Percentiles rank a stretch among this genome's conserved stretches.
Evolutionary conservation across 495 filamentous ascomycete species (phyloP).

Genomic region (Elaphomyces granulatus): DNA sequence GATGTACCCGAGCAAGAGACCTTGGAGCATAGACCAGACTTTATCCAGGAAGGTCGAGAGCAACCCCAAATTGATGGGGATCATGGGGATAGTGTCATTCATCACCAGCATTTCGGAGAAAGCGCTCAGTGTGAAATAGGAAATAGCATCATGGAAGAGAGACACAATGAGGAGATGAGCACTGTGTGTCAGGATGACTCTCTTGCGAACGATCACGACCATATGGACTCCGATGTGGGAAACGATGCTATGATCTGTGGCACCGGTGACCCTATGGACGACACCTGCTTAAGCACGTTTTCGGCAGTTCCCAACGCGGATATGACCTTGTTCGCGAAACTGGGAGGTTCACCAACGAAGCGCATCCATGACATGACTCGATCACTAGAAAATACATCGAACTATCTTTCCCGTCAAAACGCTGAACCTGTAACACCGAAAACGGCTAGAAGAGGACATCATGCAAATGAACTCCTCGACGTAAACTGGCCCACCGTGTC

Average conservation of each 20-base stretch:
- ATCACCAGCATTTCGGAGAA: conserved; percentile 13
- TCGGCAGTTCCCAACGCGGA: conserved; percentile 64
- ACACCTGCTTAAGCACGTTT: conserved; percentile 74
- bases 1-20: too few relatives aligned
- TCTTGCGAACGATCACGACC: background rate
- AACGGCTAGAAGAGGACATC: conserved; percentile 16
- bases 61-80: conserved; percentile 8
- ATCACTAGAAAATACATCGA: conserved; percentile 10
- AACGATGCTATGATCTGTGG: conserved; percentile 15
- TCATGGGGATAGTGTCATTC: conserved; percentile 17
- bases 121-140: conserved; percentile 11
- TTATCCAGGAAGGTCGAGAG: too few relatives aligned
- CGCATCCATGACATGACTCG: conserved; percentile 22
- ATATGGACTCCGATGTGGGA: too few relatives aligned
- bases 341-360: conserved; percentile 45
- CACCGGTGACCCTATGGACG: conserved; percentile 41
- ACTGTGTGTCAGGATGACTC: conserved; percentile 18
- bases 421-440: conserved; percentile 25
- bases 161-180: conserved; percentile 31
- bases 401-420: conserved; percentile 13
- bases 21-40: too few relatives aligned
- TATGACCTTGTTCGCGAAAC: conserved; percentile 68
- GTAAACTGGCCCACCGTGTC: too few relatives aligned
- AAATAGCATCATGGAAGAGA: conserved; percentile 29
- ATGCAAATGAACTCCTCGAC: too few relatives aligned